Conservation (phyloP, 257 asterid species). For the Capsicum rhomboideum region DNA sequence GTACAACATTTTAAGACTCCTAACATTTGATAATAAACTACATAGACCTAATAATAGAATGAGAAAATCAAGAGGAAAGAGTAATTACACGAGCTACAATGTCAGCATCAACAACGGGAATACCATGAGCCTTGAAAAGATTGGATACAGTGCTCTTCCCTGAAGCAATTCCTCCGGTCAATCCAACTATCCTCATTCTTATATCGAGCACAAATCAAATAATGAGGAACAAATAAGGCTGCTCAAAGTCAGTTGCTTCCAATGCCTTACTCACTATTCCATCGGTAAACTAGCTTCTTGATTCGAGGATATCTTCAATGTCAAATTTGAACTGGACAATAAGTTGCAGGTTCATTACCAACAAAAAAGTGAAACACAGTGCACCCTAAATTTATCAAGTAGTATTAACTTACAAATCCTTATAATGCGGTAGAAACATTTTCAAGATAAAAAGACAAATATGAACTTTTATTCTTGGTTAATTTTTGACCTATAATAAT, state of each 20-base stretch:
- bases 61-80: not conserved
- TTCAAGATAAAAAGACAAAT: too few relatives aligned
- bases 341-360: not conserved
- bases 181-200: slow-evolving; percentile 72
- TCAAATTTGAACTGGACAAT: not conserved
- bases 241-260: not conserved
- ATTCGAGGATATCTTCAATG: not conserved
- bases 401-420: not conserved
- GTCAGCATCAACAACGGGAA: slow-evolving; percentile 88
- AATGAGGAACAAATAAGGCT: not conserved
- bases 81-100: slow-evolving; percentile 68
- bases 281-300: not conserved
- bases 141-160: slow-evolving; percentile 90
- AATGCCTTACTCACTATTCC: not conserved
- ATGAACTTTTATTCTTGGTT: too few relatives aligned
- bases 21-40: not conserved
- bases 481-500: too few relatives aligned
- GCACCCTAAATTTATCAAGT: not conserved
- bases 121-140: slow-evolving; percentile 57
- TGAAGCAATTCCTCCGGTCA: slow-evolving; percentile 82
- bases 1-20: not conserved
- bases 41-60: not conserved
- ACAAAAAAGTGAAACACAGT: not conserved
- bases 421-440: not conserved
- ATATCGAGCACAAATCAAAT: not conserved